phyloP scores from a whole-genome alignment of 2,329 filamentous ascomycete genomes.

The Coniella lustricola region DNA sequence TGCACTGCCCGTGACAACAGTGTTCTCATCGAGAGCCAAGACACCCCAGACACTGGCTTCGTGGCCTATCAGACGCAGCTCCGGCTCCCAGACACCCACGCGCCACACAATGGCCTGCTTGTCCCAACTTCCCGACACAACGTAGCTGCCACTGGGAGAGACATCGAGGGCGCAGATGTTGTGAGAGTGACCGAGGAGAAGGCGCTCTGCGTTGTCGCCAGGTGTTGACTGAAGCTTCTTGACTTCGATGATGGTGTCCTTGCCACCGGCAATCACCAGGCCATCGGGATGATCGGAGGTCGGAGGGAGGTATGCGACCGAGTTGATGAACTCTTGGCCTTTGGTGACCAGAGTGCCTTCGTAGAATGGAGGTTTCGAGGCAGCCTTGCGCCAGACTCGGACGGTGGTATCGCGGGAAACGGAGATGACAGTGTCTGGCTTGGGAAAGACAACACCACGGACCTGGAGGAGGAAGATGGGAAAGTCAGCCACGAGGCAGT shows the following conservation, averaged over 20 bases:
- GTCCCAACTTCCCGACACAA: conserved; percentile 95
- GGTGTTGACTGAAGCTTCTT: conserved; percentile 61
- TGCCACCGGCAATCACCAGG: conserved; percentile 78
- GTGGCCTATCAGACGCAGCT: conserved; percentile 66
- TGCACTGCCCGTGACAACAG: conserved; percentile 84
- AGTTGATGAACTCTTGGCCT: conserved; percentile 81
- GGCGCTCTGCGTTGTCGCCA: conserved; percentile 72
- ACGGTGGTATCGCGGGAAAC: conserved; percentile 90
- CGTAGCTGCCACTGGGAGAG: conserved; percentile 60
- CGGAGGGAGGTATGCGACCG: conserved; percentile 68
- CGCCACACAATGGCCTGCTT: conserved; percentile 80
- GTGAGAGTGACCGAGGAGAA: conserved; percentile 77
- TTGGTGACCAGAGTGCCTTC: conserved; percentile 73
- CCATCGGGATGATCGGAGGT: conserved; percentile 65
- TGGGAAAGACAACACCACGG: conserved; percentile 74
- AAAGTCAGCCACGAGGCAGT: conserved; percentile 1
- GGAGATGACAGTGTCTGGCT: conserved; percentile 65
- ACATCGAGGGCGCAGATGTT: conserved; percentile 87
- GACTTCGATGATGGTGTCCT: conserved; percentile 89
- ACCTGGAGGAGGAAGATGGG: conserved; percentile 50
- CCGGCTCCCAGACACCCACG: conserved; percentile 76
- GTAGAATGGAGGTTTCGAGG: conserved; percentile 55
- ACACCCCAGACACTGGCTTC: conserved; percentile 87
- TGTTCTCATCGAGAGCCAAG: conserved; percentile 70
- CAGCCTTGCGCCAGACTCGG: conserved; percentile 69